Evolutionary conservation across 768 basidiomycete genomes (phyloP), one percentile per base, ranked within the genome.

Genomic region (Lactarius akahatsu): DNA sequence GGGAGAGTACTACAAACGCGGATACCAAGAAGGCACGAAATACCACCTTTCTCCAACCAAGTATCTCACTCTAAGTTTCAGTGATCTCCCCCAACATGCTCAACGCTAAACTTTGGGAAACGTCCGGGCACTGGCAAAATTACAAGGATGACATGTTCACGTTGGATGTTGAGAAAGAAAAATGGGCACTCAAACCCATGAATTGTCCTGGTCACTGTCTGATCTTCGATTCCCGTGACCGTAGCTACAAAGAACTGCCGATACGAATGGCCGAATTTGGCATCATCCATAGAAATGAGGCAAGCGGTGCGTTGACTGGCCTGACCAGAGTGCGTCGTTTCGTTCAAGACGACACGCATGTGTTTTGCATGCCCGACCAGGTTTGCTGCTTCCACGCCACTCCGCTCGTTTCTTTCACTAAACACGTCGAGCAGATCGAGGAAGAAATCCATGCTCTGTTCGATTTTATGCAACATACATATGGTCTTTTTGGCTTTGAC

Each of bases 181-280:
- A 86, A 74, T 99, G 94, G 86, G 96, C 85, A 0, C 82, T 98
- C 66, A 97, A 98, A 79, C 97, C 97, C 23, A 99, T 99, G 97
- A 99, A 99, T 78, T 98, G 97, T 80, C 97, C 92, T 0, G 96
- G 96, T 6, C 97, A 98, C 76, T 95, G 92, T 77, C 77, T 98
- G 59, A 92, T 99, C 71, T 99, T 98, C 74, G 96, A 94, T 78
- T 90, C 92, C 30, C 84, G 92, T 65, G 96, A 97, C 76, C 87
- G 97, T 69, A 90, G 87, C 67, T 98, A 98, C 80, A 91, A 89
- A 75, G 97, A 99, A 77, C 83, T 98, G 16, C 97, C 97, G 9
- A 88, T 99, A 70, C 88, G 97, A 32, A 94, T 98, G 91, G 96
- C 96, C 6, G 97, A 99, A 75, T 99, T 99, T 73, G 97, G 97